phyloP scores from a whole-genome alignment of 768 basidiomycete species.

The Terana coerulea region DNA sequence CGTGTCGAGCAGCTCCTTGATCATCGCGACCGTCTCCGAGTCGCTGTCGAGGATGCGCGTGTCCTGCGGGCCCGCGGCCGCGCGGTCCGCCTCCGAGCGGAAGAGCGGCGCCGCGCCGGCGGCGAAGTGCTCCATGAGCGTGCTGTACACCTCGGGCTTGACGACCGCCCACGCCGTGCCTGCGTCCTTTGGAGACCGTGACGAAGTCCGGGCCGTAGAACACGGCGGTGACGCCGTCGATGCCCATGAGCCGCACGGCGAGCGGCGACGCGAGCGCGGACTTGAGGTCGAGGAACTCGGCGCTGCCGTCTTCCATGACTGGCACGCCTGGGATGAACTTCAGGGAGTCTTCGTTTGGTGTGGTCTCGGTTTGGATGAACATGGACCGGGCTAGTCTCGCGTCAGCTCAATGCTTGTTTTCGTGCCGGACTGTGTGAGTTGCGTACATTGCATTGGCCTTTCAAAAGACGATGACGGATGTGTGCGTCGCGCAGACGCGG shows the following conservation, averaged over 20 bases:
- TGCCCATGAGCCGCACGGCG: conserved; percentile 92
- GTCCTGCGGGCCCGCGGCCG: conserved; percentile 86
- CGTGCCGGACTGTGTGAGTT: neutral
- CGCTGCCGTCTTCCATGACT: conserved; percentile 86
- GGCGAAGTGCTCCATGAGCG: conserved; percentile 97
- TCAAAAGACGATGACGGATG: conserved; percentile 2
- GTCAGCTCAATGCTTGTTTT: neutral
- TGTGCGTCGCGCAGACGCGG: conserved; percentile 25
- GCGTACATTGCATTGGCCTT: conserved; percentile 20
- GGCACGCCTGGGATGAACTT: conserved; percentile 94
- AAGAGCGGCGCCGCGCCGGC: conserved; percentile 81
- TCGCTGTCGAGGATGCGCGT: conserved; percentile 92
- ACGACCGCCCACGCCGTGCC: conserved; percentile 85
- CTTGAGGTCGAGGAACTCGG: conserved; percentile 91
- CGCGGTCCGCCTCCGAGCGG: conserved; percentile 74
- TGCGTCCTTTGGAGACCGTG: conserved; percentile 86
- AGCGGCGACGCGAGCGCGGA: conserved; percentile 87
- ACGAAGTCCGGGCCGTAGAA: conserved; percentile 99
- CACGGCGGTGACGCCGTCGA: conserved; percentile 83
- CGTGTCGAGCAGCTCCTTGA: conserved; percentile 95
- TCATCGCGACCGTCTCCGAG: conserved; percentile 97
- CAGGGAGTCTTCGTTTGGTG: conserved; percentile 95
- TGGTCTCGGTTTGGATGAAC: conserved; percentile 98
- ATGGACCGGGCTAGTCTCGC: conserved; percentile 67
- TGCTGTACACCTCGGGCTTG: conserved; percentile 95